Evolutionary conservation across 202 grass and related monocot genomes (phyloP), one percentile per base, ranked within the genome.

Genomic region (Schoenoplectus tabernaemontani): DNA sequence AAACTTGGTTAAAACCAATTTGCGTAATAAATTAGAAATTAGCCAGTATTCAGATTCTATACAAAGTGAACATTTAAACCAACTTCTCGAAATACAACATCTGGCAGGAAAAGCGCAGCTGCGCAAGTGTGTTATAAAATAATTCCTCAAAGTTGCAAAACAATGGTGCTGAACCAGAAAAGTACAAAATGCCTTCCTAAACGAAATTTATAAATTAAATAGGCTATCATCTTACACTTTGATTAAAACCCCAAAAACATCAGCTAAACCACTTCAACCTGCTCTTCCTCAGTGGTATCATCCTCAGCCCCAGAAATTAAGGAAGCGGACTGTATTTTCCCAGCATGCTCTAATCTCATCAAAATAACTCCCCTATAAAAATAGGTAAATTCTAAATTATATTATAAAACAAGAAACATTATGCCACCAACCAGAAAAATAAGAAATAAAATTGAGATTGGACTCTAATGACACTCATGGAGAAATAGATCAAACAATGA

Each of bases 311-410:
- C 90, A 16, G 96, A 92, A 63, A 99, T 90, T 64, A 92, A 60
- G 72, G 96, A 99, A 37, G 91, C 96, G 26, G 91, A 92, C 71
- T 84, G 96, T 54, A 95, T 95, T 87, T 91, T 99, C 76, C 96
- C 91, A 4, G 83, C 88, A 81, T 85, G 85, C 59, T 99, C 96
- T 82, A 99, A 85, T 82, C 96, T 92, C 96, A 99, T 99, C 81
- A 99, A 81, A 89, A 95, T 93, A 19, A 93, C 96, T 82, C 92
- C 96, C 90, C 92, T 98, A 62, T 16, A n/a, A 57, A 77, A 70
- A 44, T 17, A 37, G 15, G 64, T 22, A 73, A 84, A 61, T 28
- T 61, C 5, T n/a, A 30, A 68, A 36, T 75, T 12, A 64, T 42
- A 79, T 30, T 17, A n/a, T n/a, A 57, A 50, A 53, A 32, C 9